Percentiles rank a stretch among this genome's conserved stretches.
These are phyloP conservation scores for Heliocybe sulcata DNA, from an alignment of 1,284 basidiomycete species.

Conservation along the genomic window DNA sequence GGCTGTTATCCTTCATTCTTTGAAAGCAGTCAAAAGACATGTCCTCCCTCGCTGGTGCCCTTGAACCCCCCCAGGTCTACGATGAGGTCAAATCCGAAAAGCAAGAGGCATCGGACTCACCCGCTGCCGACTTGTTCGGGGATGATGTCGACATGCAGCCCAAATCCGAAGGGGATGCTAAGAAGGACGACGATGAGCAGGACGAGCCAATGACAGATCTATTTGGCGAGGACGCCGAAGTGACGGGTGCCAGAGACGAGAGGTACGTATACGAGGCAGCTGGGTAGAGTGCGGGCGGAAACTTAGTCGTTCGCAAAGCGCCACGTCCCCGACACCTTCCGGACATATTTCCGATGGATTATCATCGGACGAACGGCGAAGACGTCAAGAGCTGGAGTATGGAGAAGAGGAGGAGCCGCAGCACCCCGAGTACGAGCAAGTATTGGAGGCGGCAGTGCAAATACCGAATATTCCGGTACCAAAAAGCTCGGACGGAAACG, in stretches of 20 bases:
- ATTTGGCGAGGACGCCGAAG: constrained; percentile 67
- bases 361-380: constrained; percentile 62
- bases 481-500: constrained; percentile 62
- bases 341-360: constrained; percentile 49
- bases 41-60: constrained; percentile 35
- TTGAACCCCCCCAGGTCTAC: constrained; percentile 17
- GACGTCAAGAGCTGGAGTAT: constrained; percentile 70
- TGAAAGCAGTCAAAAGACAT: constrained; percentile 14
- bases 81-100: background rate
- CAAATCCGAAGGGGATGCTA: constrained; percentile 15
- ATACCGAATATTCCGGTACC: constrained; percentile 78
- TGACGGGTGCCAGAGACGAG: constrained; percentile 38
- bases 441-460: constrained; percentile 63
- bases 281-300: constrained; percentile 12
- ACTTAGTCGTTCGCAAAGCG: constrained; percentile 1
- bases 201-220: constrained; percentile 72
- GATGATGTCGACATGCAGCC: constrained; percentile 39
- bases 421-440: constrained; percentile 22
- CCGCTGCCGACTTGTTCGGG: constrained; percentile 3
- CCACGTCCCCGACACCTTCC: constrained; percentile 17
- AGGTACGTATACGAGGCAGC: constrained; percentile 28
- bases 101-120: background rate
- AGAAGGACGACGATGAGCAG: constrained; percentile 8
- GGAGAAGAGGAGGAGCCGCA: constrained; percentile 63
- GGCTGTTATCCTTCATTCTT: background rate